Evolutionary conservation across 108 stramenopile species (phyloP).

Genomic region (Discostella stelligeroides): DNA sequence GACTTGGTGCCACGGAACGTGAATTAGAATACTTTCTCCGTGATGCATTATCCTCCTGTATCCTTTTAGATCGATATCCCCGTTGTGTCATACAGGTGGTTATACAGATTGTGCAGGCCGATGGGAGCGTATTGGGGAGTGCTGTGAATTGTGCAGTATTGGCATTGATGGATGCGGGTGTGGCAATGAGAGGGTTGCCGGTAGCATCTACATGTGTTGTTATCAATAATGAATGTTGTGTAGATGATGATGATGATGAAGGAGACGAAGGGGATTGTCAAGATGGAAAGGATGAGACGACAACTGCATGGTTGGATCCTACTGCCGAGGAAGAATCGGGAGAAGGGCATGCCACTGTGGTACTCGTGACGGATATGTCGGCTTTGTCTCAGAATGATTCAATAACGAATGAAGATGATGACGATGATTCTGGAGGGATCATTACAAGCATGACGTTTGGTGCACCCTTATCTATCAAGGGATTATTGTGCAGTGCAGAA

Average conservation of each 20-base stretch:
- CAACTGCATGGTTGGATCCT: conserved; percentile 50
- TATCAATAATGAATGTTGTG: background rate
- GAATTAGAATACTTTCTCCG: conserved; percentile 68
- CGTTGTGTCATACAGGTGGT: conserved; percentile 75
- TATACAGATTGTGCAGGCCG: conserved; percentile 72
- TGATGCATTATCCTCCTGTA: conserved; percentile 54
- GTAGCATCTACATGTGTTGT: conserved; percentile 78
- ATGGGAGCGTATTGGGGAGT: conserved; percentile 69
- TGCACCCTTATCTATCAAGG: conserved; percentile 23
- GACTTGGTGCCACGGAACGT: conserved; percentile 51
- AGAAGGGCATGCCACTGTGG: conserved; percentile 46
- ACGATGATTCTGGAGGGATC: conserved; percentile 7
- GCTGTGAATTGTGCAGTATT: conserved; percentile 78
- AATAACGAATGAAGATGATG: conserved; percentile 1
- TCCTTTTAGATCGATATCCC: conserved; percentile 59
- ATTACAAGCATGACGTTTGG: conserved; percentile 46
- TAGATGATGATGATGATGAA: background rate
- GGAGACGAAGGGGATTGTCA: background rate
- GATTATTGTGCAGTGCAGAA: conserved; percentile 50
- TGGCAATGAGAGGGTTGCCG: conserved; percentile 78
- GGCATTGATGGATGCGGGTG: conserved; percentile 87
- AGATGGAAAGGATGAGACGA: no score
- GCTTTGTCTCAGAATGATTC: conserved; percentile 9
- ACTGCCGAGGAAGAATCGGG: conserved; percentile 53
- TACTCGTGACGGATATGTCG: conserved; percentile 56